Evolutionary conservation across 805 yeast genomes (phyloP), one percentile per base, ranked within the genome.

Genomic region (Cyberlindnera xylosilytica): DNA sequence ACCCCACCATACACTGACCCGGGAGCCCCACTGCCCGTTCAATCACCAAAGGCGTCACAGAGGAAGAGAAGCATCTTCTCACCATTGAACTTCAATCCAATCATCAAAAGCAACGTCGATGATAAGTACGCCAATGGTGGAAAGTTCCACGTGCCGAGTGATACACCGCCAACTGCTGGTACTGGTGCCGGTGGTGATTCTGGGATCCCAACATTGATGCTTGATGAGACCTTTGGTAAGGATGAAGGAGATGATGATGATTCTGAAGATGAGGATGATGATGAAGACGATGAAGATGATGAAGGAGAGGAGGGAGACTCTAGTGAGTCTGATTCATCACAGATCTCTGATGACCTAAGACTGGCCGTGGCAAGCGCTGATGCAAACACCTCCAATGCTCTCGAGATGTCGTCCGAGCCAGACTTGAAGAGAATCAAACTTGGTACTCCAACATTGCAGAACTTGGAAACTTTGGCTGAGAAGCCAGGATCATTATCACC

Each of bases 91-190:
- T 90, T 89, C 64, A 84, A 87, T 53, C 96, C 96, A 1, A 74
- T 83, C 16, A 83, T 87, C 41, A 81, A 79, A 43, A 74, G 77
- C 36, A 79, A 76, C 44, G 81, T 91, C 30, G 98, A 91, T 58
- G 79, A 85, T 43, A 91, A 91, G 56, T 91, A 91, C 55, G 82
- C 83, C 11, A 74, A 74, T 49, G 99, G 99, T 6, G 99, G 99
- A 2, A 85, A 90, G 56, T 91, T 86, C 58, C 89, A 81, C 57
- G 87, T 85, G 13, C 45, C 53, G 5, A 38, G 29, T 5, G 44
- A 43, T n/a, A 51, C 44, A 12, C 38, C 51, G 2, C 38, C 38
- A 13, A 26, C 45, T 4, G 53, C 36, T 16, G 13, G n/a, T n/a
- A 26, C 45, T 4, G 53, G 29, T 16, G 13, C 20, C 7, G 28